Evolutionary conservation across 2,329 filamentous ascomycete genomes (phyloP).

Genomic region (Trichoderma guizhouense): DNA sequence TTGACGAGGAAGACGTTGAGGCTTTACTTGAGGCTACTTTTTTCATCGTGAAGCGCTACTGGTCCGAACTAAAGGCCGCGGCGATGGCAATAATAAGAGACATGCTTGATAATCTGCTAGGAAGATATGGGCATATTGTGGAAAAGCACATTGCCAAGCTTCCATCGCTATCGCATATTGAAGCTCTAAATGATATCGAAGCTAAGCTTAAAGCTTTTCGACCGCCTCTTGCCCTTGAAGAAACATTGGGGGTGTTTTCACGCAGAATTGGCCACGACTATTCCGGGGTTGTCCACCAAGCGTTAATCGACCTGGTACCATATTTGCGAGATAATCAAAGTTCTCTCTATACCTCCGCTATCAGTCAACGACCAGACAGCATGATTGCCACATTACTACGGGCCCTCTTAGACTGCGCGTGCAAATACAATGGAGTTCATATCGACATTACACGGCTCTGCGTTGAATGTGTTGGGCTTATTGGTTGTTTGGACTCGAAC

Average conservation of each 20-base stretch:
- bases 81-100: constrained; percentile 59
- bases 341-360: constrained; percentile 72
- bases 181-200: constrained; percentile 66
- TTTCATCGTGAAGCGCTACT: constrained; percentile 79
- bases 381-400: constrained; percentile 70
- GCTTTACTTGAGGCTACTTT: constrained; percentile 84
- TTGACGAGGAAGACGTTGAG: constrained; percentile 76
- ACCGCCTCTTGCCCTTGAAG: constrained; percentile 44
- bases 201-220: constrained; percentile 63
- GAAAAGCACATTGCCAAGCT: constrained; percentile 68
- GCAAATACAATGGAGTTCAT: constrained; percentile 70
- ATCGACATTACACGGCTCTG: constrained; percentile 68
- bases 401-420: constrained; percentile 78
- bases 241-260: constrained; percentile 67
- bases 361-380: constrained; percentile 79
- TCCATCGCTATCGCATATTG: constrained; percentile 71
- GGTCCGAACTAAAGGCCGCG: constrained; percentile 61
- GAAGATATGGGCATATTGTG: constrained; percentile 59
- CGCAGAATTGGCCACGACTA: constrained; percentile 79
- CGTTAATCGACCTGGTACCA: constrained; percentile 70
- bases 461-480: constrained; percentile 77
- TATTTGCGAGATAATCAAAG: constrained; percentile 73
- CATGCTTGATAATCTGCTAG: constrained; percentile 63
- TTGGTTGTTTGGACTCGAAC: constrained; percentile 90
- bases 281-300: constrained; percentile 76